phyloP scores from a whole-genome alignment of 768 basidiomycete genomes.

The Termitomyces titanicus region DNA sequence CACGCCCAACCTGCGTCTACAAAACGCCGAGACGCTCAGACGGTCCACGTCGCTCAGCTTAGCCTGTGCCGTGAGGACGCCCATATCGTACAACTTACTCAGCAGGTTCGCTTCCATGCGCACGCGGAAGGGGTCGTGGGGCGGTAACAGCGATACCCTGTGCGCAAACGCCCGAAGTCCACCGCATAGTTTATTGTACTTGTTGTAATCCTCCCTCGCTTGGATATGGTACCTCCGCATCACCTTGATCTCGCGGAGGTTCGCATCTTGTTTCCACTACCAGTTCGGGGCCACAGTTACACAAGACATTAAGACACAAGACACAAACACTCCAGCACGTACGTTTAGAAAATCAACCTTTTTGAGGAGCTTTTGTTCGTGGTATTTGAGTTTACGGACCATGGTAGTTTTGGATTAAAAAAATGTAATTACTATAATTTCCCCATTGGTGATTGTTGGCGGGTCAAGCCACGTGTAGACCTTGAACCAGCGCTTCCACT shows the following conservation, averaged over 20 bases:
- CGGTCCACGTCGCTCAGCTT: slow-evolving; percentile 96
- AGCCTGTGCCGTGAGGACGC: slow-evolving; percentile 79
- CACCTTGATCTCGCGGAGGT: slow-evolving; percentile 86
- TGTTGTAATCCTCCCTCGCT: slow-evolving; percentile 91
- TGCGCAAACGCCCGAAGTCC: slow-evolving; percentile 83
- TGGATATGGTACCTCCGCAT: slow-evolving; percentile 96
- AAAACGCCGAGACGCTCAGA: slow-evolving; percentile 93
- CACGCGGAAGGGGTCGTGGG: slow-evolving; percentile 83
- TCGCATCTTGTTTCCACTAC: slow-evolving; percentile 97
- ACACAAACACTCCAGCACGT: no score
- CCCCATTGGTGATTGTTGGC: no score
- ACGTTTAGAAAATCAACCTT: slow-evolving; percentile 97
- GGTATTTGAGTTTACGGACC: slow-evolving; percentile 72
- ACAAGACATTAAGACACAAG: no score
- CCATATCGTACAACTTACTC: slow-evolving; percentile 96
- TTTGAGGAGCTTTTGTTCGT: slow-evolving; percentile 92
- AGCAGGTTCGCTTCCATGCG: slow-evolving; percentile 85
- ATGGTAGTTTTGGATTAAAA: not conserved
- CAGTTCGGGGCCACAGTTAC: no score
- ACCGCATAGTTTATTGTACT: slow-evolving; percentile 97
- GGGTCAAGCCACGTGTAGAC: slow-evolving; percentile 35
- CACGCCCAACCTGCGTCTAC: slow-evolving; percentile 87
- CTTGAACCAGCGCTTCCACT: no score
- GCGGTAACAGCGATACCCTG: slow-evolving; percentile 80
- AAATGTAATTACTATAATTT: no score